phyloP scores from a whole-genome alignment of 805 yeast species.

The Metschnikowia continentalis region DNA sequence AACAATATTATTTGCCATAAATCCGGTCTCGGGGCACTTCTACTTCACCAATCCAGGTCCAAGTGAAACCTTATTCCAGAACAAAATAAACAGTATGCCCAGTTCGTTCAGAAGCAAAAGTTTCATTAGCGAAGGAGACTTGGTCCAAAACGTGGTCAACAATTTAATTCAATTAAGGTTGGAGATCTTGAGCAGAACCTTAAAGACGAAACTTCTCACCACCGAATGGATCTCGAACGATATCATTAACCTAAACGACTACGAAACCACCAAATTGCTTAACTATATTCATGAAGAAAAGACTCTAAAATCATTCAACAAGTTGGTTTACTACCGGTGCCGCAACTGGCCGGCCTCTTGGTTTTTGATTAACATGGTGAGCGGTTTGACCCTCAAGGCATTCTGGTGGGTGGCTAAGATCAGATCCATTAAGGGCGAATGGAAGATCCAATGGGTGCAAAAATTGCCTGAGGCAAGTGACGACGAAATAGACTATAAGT shows the following conservation, averaged over 20 bases:
- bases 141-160: constrained; percentile 29
- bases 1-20: constrained; percentile 34
- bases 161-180: constrained; percentile 45
- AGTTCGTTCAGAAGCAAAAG: constrained; percentile 15
- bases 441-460: constrained; percentile 53
- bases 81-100: constrained; percentile 28
- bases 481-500: constrained; percentile 25
- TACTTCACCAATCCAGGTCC: constrained; percentile 39
- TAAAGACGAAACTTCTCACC: constrained; percentile 54
- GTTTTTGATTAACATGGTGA: constrained; percentile 44
- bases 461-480: constrained; percentile 18
- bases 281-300: constrained; percentile 26
- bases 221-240: constrained; percentile 67
- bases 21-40: constrained; percentile 39
- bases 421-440: constrained; percentile 46
- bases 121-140: constrained; percentile 28
- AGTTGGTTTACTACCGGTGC: constrained; percentile 41
- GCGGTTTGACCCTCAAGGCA: constrained; percentile 33
- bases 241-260: constrained; percentile 45
- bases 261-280: constrained; percentile 43
- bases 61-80: constrained; percentile 29
- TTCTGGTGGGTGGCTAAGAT: constrained; percentile 54
- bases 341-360: constrained; percentile 56
- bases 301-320: constrained; percentile 12
- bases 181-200: constrained; percentile 46